These are phyloP conservation scores for Hyphopichia homilentoma DNA, from an alignment of 805 yeast species.

Conservation along the genomic window DNA sequence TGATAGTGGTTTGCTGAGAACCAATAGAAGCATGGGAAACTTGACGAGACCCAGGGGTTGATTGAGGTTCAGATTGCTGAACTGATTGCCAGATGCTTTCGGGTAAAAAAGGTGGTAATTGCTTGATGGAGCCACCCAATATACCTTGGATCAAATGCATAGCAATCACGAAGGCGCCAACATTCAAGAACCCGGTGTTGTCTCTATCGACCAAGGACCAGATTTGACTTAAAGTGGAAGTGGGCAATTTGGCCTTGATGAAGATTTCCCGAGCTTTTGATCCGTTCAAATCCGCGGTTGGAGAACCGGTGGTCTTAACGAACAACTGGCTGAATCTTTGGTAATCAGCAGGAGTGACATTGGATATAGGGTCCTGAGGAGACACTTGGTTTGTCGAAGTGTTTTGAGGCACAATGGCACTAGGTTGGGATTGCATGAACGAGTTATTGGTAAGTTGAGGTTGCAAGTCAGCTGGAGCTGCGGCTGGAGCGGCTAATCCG, in stretches of 20 bases:
- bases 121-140: constrained; percentile 59
- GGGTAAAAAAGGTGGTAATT: constrained; percentile 46
- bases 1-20: constrained; percentile 34
- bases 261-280: constrained; percentile 81
- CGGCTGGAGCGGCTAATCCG: constrained; percentile 17
- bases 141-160: constrained; percentile 92
- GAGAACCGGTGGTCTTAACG: constrained; percentile 58
- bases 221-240: constrained; percentile 71
- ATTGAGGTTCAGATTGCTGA: constrained; percentile 5
- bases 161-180: constrained; percentile 81
- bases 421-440: constrained; percentile 40
- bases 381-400: constrained; percentile 26
- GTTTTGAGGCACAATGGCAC: constrained; percentile 31
- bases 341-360: constrained; percentile 54
- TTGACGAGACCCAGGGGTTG: constrained; percentile 16
- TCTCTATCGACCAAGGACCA: constrained; percentile 86
- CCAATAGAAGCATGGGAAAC: constrained; percentile 26
- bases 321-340: constrained; percentile 68
- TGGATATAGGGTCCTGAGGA: constrained; percentile 42
- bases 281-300: constrained; percentile 61
- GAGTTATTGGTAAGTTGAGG: constrained; percentile 37
- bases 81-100: constrained; percentile 40
- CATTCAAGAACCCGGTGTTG: constrained; percentile 66
- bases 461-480: constrained; percentile 15
- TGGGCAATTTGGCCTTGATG: constrained; percentile 82